Conservation (phyloP, 768 basidiomycete genomes). For the Hygrophorus russula region DNA sequence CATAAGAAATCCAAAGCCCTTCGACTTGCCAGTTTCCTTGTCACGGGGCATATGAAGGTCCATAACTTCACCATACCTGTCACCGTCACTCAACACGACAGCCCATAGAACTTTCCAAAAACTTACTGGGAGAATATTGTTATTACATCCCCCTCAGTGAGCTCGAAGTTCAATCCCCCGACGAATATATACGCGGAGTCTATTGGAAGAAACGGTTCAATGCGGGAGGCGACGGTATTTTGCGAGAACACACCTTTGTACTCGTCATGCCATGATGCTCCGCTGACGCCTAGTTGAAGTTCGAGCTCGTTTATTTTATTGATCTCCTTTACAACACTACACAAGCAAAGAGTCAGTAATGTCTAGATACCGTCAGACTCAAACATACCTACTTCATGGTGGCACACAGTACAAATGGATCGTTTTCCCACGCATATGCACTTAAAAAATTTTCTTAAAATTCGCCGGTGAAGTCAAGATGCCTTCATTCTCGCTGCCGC, state of each 20-base stretch:
- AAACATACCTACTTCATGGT: conserved; percentile 58
- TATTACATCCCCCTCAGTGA: conserved; percentile 97
- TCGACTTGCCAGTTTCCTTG: conserved; percentile 83
- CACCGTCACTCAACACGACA: conserved; percentile 3
- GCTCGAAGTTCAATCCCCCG: conserved; percentile 77
- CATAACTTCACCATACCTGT: conserved; percentile 92
- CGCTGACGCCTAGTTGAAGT: conserved; percentile 61
- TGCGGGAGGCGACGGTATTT: not conserved
- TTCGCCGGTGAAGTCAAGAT: conserved; percentile 27
- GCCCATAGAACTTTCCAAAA: not conserved
- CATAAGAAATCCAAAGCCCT: conserved; percentile 95
- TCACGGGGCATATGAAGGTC: conserved; percentile 93
- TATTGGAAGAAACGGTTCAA: conserved; percentile 1
- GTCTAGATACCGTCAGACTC: not conserved
- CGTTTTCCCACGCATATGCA: conserved; percentile 11
- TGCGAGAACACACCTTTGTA: conserved; percentile 41
- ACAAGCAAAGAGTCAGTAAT: conserved; percentile 4
- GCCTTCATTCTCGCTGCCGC: conserved; percentile 78
- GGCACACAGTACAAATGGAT: conserved; percentile 13
- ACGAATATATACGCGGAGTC: conserved; percentile 95
- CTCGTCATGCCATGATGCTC: conserved; percentile 90
- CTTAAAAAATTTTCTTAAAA: conserved; percentile 14
- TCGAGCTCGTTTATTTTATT: conserved; percentile 88
- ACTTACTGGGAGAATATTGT: conserved; percentile 95
- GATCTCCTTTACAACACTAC: conserved; percentile 86